Evolutionary conservation across 2,329 filamentous ascomycete species (phyloP).

Genomic region (Paracamarosporium sp.): DNA sequence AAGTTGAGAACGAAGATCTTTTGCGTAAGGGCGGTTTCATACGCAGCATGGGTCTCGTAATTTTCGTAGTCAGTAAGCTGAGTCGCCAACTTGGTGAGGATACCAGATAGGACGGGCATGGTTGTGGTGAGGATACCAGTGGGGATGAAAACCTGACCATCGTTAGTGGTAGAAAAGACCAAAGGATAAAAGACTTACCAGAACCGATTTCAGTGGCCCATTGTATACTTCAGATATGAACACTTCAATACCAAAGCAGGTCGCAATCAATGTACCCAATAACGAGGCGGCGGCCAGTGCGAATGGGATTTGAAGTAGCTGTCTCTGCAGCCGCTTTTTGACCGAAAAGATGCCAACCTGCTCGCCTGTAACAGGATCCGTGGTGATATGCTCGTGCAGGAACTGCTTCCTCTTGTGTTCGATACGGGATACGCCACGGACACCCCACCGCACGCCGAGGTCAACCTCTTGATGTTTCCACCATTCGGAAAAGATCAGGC

Average conservation of each 20-base stretch:
- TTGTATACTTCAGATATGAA: slow-evolving; percentile 95
- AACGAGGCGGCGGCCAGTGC: slow-evolving; percentile 74
- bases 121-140: slow-evolving; percentile 84
- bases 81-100: slow-evolving; percentile 79
- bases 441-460: slow-evolving; percentile 85
- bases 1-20: slow-evolving; percentile 98
- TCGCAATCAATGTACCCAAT: slow-evolving; percentile 81
- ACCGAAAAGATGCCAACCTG: slow-evolving; percentile 76
- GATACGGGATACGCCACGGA: slow-evolving; percentile 81
- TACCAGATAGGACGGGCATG: slow-evolving; percentile 77
- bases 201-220: slow-evolving; percentile 82
- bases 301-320: slow-evolving; percentile 85
- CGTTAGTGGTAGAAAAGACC: slow-evolving; percentile 1
- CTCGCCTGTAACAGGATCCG: slow-evolving; percentile 84
- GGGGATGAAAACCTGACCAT: slow-evolving; percentile 76
- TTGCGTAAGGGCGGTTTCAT: slow-evolving; percentile 82
- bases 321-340: slow-evolving; percentile 75
- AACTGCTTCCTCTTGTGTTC: slow-evolving; percentile 81
- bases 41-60: slow-evolving; percentile 84
- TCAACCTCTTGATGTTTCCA: slow-evolving; percentile 95
- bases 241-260: slow-evolving; percentile 90
- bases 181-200: slow-evolving; percentile 63
- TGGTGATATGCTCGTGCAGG: slow-evolving; percentile 75
- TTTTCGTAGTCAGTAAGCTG: slow-evolving; percentile 85
- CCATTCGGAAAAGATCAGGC: slow-evolving; percentile 88